A percentile compares a stretch with the other conserved stretches of the same genome.
These are phyloP conservation scores for Tylopilus subfusipes DNA, from an alignment of 768 basidiomycete genomes.

Conservation along the genomic window DNA sequence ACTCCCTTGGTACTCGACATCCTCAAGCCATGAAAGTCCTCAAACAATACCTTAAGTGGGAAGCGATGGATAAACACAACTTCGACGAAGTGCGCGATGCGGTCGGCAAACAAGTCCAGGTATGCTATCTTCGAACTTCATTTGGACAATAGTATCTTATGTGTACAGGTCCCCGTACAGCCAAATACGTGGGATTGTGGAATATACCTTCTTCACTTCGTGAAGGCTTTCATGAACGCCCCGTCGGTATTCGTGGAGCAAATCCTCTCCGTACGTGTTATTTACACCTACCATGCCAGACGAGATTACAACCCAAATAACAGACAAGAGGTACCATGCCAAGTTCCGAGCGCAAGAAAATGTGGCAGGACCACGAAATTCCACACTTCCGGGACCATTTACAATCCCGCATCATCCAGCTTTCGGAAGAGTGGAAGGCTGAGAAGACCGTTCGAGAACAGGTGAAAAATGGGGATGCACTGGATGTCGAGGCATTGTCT, in stretches of 20 bases:
- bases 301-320: conserved; percentile 8
- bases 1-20: conserved; percentile 82
- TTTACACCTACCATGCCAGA: not conserved
- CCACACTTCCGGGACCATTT: conserved; percentile 46
- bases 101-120: conserved; percentile 49
- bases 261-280: conserved; percentile 37
- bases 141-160: not conserved
- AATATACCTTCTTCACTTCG: conserved; percentile 85
- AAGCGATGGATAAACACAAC: conserved; percentile 71
- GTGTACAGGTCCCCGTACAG: conserved; percentile 75
- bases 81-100: conserved; percentile 37
- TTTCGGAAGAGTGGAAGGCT: conserved; percentile 56
- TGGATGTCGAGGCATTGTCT: conserved; percentile 20
- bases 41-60: conserved; percentile 61
- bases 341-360: conserved; percentile 38
- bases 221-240: conserved; percentile 66
- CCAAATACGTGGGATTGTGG: conserved; percentile 93
- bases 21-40: conserved; percentile 60
- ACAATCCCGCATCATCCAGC: conserved; percentile 35
- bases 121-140: conserved; percentile 28
- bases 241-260: conserved; percentile 49
- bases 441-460: conserved; percentile 39
- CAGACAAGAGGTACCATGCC: conserved; percentile 32
- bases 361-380: conserved; percentile 54
- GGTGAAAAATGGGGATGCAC: conserved; percentile 17